These are phyloP conservation scores for Cynanchum wilfordii DNA, from an alignment of 257 asterid species.

Conservation along the genomic window DNA sequence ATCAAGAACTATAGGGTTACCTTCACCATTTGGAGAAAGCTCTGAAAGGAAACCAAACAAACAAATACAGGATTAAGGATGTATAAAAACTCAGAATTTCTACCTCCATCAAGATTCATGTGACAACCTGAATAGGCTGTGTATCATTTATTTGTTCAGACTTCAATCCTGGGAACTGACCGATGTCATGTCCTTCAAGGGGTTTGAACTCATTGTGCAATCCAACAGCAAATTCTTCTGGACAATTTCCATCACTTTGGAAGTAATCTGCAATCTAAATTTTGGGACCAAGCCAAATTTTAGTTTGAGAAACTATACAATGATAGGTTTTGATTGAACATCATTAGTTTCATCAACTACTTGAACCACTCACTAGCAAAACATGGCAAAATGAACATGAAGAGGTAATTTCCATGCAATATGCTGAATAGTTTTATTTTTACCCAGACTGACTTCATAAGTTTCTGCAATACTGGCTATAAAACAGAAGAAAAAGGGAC, in stretches of 20 bases:
- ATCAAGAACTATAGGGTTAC: neutral
- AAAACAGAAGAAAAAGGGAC: conserved; percentile 14
- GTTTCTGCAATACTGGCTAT: neutral
- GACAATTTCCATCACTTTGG: conserved; percentile 56
- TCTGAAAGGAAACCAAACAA: neutral
- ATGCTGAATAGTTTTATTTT: neutral
- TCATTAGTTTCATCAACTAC: conserved; percentile 1
- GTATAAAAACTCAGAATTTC: neutral
- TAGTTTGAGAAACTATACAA: neutral
- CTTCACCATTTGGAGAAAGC: neutral
- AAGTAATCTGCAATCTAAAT: conserved; percentile 83
- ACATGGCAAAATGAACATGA: neutral
- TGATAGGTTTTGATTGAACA: neutral
- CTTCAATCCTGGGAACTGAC: conserved; percentile 86
- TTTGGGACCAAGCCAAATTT: conserved; percentile 6
- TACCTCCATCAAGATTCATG: conserved; percentile 21
- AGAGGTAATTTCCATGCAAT: neutral
- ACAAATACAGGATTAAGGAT: neutral
- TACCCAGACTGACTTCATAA: neutral
- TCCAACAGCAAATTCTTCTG: conserved; percentile 85
- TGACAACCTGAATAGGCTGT: conserved; percentile 39
- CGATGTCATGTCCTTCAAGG: conserved; percentile 70
- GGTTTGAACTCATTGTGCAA: conserved; percentile 54
- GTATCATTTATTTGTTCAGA: conserved; percentile 34
- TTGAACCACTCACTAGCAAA: too few species aligned